Conservation (phyloP, 495 filamentous ascomycete species). For the Xylaria scruposa region DNA sequence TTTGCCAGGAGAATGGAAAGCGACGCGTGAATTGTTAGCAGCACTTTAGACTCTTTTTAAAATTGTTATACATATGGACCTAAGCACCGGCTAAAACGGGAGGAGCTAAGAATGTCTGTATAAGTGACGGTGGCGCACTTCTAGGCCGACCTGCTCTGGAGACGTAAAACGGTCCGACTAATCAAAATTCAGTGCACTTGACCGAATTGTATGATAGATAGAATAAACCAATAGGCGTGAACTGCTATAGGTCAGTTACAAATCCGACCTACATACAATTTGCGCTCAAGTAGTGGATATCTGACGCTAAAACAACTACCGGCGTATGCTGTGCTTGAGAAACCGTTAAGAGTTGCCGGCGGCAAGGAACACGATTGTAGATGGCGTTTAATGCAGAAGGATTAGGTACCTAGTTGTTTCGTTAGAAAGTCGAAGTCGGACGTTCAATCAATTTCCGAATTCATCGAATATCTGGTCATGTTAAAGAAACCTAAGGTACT, state of each 20-base stretch:
- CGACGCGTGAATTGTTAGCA: not conserved
- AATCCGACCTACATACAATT: not conserved
- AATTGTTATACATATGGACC: not conserved
- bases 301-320: conserved; percentile 23
- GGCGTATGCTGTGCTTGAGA: conserved; percentile 16
- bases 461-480: not conserved
- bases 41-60: not conserved
- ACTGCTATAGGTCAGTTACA: not conserved
- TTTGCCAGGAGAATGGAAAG: not conserved
- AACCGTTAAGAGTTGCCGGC: conserved; percentile 5
- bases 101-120: not conserved
- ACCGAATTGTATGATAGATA: not conserved
- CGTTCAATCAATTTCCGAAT: not conserved
- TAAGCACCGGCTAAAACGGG: conserved; percentile 5
- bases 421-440: not conserved
- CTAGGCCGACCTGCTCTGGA: not conserved
- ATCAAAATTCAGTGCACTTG: conserved; percentile 6
- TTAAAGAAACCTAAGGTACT: not conserved
- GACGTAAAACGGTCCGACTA: conserved; percentile 10
- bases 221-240: not conserved
- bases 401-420: not conserved
- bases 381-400: not conserved
- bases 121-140: not conserved
- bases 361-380: not conserved
- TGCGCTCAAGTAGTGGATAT: conserved; percentile 3